These are phyloP conservation scores for Cordyceps cicadae DNA, from an alignment of 2,329 filamentous ascomycete genomes.

Conservation along the genomic window DNA sequence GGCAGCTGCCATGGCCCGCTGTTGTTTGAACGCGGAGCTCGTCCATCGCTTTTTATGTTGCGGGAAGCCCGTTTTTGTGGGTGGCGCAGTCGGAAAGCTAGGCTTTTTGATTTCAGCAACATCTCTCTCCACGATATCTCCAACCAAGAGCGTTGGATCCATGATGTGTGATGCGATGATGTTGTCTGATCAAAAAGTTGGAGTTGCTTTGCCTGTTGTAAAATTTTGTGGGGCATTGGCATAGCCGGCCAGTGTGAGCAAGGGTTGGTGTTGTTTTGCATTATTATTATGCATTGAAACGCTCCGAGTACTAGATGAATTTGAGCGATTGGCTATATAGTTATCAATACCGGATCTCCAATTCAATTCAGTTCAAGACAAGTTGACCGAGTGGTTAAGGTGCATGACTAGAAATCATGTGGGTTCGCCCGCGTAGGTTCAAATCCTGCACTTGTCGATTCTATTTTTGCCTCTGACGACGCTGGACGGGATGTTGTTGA, in stretches of 20 bases:
- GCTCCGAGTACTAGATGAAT: too few relatives aligned
- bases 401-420: constrained; percentile 10
- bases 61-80: constrained; percentile 66
- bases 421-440: constrained; percentile 11
- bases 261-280: too few relatives aligned
- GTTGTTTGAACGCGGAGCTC: constrained; percentile 71
- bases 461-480: background rate
- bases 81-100: constrained; percentile 40
- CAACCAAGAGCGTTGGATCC: constrained; percentile 50
- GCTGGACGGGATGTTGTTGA: too few relatives aligned
- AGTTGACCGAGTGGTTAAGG: constrained; percentile 10
- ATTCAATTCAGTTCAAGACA: background rate
- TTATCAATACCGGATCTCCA: background rate
- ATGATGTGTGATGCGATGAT: constrained; percentile 17
- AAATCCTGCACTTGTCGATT: constrained; percentile 9
- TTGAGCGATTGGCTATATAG: too few relatives aligned
- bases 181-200: background rate
- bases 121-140: constrained; percentile 73
- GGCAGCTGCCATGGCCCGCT: constrained; percentile 19
- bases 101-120: constrained; percentile 52
- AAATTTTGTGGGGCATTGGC: too few relatives aligned
- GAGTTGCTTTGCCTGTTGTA: too few relatives aligned
- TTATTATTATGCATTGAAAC: too few relatives aligned
- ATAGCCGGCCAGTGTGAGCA: too few relatives aligned
- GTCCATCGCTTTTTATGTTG: constrained; percentile 70